Percentiles rank a stretch among this genome's conserved stretches.
These are phyloP conservation scores for Rutstroemia sp. DNA, from an alignment of 2,329 filamentous ascomycete genomes.

Conservation along the genomic window DNA sequence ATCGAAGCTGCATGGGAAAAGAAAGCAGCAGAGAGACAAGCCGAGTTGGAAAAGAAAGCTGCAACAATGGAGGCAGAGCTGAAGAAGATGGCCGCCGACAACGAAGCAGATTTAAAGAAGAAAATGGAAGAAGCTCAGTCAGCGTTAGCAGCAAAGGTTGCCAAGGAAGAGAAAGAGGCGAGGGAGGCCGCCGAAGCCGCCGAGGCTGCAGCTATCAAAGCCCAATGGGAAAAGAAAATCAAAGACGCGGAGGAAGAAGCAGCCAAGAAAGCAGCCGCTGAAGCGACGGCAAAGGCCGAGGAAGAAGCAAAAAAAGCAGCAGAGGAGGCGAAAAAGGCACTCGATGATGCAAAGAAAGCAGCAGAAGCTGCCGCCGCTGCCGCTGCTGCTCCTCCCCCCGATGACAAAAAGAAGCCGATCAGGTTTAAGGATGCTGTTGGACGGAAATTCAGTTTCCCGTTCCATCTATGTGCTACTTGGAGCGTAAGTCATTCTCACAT, in stretches of 20 bases:
- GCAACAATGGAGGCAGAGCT: slow-evolving; percentile 29
- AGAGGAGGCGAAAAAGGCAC: slow-evolving; percentile 39
- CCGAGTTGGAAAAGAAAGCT: slow-evolving; percentile 28
- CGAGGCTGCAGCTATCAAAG: slow-evolving; percentile 36
- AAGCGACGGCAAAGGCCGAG: slow-evolving; percentile 25
- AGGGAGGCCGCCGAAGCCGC: slow-evolving; percentile 24
- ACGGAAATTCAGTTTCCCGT: slow-evolving; percentile 89
- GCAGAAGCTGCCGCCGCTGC: slow-evolving; percentile 24
- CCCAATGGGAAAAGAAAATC: slow-evolving; percentile 39
- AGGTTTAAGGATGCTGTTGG: slow-evolving; percentile 89
- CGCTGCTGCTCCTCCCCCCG: slow-evolving; percentile 31
- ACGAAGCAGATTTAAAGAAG: slow-evolving; percentile 8
- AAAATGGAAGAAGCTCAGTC: slow-evolving; percentile 9
- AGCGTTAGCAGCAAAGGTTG: slow-evolving; percentile 4
- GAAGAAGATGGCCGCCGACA: slow-evolving; percentile 30
- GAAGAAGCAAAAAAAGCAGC: slow-evolving; percentile 38
- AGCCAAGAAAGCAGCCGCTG: slow-evolving; percentile 21
- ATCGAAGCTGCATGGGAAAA: slow-evolving; percentile 15
- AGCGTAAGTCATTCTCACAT: slow-evolving; percentile 45
- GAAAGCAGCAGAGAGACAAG: slow-evolving; percentile 17
- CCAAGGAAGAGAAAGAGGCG: slow-evolving; percentile 25
- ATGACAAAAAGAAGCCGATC: slow-evolving; percentile 55
- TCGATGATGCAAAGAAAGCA: slow-evolving; percentile 39
- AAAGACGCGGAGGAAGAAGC: slow-evolving; percentile 16
- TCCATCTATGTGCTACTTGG: slow-evolving; percentile 78